Percentiles rank a stretch among this genome's conserved stretches.
These are phyloP conservation scores for Turnera subulata DNA, from an alignment of 345 rosid species.

Conservation along the genomic window DNA sequence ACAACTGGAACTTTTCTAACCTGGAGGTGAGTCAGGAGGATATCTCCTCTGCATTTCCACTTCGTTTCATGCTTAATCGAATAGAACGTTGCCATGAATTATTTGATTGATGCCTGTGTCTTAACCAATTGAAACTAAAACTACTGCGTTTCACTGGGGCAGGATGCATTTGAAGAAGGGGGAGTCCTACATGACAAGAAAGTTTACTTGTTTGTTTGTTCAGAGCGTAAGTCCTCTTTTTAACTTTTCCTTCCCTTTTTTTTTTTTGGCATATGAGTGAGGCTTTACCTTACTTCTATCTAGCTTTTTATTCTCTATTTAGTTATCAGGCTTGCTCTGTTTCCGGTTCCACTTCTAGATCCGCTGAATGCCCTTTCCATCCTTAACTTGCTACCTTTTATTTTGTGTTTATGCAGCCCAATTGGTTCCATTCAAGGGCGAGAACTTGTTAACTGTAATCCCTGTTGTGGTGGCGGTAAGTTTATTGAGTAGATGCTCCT, in stretches of 20 bases:
- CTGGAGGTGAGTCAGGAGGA: conserved; percentile 68
- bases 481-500: conserved; percentile 9
- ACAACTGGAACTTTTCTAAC: conserved; percentile 78
- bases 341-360: not conserved
- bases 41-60: not conserved
- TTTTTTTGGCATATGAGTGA: no score
- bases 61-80: no score
- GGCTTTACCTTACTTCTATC: not conserved
- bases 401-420: conserved; percentile 63
- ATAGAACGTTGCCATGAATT: no score
- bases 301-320: not conserved
- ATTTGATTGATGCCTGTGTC: no score
- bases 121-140: not conserved
- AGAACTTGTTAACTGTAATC: conserved; percentile 47
- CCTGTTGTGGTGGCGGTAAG: conserved; percentile 93
- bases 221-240: conserved; percentile 99
- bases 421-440: conserved; percentile 56
- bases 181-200: conserved; percentile 66
- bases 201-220: conserved; percentile 79
- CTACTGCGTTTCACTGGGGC: conserved; percentile 18
- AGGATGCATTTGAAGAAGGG: conserved; percentile 90
- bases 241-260: no score
- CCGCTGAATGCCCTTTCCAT: conserved; percentile 2
- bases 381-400: not conserved
- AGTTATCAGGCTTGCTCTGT: not conserved